Percentiles rank a stretch among this genome's conserved stretches.
phyloP scores from a whole-genome alignment of 192 early-diverging fungal species.

The Rhizoclosmatium sp. region DNA sequence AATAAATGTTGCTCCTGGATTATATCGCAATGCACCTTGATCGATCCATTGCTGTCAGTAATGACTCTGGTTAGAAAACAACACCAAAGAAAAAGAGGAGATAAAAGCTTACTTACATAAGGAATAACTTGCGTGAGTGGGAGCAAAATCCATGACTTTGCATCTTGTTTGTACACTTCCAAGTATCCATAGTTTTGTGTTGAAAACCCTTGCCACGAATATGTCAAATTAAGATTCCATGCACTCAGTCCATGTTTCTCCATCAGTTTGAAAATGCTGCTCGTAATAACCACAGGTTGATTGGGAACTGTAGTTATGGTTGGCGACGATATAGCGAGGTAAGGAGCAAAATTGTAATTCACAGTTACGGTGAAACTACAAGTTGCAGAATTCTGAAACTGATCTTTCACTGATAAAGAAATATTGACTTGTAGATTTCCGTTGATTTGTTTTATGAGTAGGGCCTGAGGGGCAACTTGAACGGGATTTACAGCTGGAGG shows the following conservation, averaged over 20 bases:
- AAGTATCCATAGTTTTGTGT: conserved; percentile 20
- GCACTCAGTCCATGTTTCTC: conserved; percentile 30
- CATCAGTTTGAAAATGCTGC: conserved; percentile 8
- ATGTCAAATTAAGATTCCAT: conserved; percentile 37
- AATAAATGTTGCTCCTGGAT: conserved; percentile 32
- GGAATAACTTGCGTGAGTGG: conserved; percentile 25
- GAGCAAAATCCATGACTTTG: conserved; percentile 23
- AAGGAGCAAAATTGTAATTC: conserved; percentile 33
- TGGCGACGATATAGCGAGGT: background rate
- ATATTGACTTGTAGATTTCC: conserved; percentile 3
- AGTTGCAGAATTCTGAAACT: background rate
- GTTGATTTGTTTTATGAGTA: conserved; percentile 6
- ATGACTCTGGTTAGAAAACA: background rate
- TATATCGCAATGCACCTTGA: conserved; percentile 32
- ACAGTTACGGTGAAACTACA: conserved; percentile 31
- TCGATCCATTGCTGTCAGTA: conserved; percentile 31
- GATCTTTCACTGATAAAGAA: conserved; percentile 6
- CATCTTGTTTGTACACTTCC: conserved; percentile 4
- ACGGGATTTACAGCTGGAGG: background rate
- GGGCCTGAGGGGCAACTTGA: background rate
- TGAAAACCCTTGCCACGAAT: conserved; percentile 1
- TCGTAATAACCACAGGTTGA: conserved; percentile 24
- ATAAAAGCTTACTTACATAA: conserved; percentile 15
- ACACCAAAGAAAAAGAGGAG: background rate
- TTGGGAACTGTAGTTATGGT: conserved; percentile 4